These are phyloP conservation scores for Solanum corneliomulleri DNA, from an alignment of 257 asterid genomes.

Conservation along the genomic window DNA sequence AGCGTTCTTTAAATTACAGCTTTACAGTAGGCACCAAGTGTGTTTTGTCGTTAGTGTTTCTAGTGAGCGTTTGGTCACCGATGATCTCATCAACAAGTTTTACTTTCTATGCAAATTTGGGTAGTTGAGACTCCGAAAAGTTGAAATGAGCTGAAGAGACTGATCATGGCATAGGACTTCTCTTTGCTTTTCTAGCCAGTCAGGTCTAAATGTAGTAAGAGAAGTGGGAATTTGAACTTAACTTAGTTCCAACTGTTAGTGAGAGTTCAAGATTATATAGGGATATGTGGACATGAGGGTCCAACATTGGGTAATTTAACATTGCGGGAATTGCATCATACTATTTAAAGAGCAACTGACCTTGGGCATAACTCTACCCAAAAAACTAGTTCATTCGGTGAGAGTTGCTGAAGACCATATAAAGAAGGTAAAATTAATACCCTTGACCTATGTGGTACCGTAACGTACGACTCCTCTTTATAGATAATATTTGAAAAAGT, in stretches of 20 bases:
- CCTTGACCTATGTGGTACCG: background rate
- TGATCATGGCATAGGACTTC: background rate
- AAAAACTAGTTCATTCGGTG: background rate
- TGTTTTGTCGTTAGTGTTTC: background rate
- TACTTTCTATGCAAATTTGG: background rate
- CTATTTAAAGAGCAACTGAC: background rate
- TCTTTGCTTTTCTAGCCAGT: background rate
- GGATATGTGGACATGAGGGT: background rate
- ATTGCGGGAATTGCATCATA: background rate
- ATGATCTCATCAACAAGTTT: background rate
- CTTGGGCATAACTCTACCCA: background rate
- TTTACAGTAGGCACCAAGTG: background rate
- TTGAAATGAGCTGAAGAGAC: background rate
- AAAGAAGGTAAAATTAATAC: background rate
- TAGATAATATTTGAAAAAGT: background rate
- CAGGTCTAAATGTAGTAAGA: background rate
- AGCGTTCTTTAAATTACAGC: background rate
- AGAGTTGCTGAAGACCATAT: background rate
- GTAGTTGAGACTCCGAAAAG: background rate
- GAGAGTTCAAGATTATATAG: background rate
- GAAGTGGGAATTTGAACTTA: background rate
- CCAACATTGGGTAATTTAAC: background rate
- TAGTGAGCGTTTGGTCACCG: background rate
- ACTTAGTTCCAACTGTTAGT: background rate
- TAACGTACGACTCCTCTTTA: background rate